phyloP scores from a whole-genome alignment of 169 alveolate species.

The Eimeria zaria region DNA sequence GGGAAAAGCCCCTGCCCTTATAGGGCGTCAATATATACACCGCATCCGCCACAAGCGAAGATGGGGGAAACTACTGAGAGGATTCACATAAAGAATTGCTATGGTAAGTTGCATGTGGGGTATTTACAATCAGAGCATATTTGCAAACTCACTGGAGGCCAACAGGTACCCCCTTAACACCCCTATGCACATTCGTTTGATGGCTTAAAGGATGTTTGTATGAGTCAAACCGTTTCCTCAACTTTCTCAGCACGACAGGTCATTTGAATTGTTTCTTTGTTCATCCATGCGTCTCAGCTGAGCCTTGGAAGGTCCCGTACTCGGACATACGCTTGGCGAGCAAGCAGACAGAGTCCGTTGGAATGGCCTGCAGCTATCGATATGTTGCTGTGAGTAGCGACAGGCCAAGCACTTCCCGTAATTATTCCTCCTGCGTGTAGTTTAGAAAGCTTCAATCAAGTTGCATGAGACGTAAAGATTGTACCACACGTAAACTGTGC shows the following conservation, averaged over 20 bases:
- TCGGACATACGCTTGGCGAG: constrained; percentile 83
- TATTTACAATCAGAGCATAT: background rate
- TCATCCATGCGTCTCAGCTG: constrained; percentile 57
- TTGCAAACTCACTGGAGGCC: background rate
- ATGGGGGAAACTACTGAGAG: constrained; percentile 54
- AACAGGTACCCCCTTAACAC: background rate
- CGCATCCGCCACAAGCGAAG: background rate
- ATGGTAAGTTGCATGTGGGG: background rate
- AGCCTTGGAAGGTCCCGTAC: constrained; percentile 85
- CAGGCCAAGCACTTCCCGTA: background rate
- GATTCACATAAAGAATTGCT: constrained; percentile 68
- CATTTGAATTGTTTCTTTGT: background rate
- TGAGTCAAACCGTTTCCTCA: background rate
- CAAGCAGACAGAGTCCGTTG: constrained; percentile 83
- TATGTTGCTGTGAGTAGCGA: constrained; percentile 76
- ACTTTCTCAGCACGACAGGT: background rate
- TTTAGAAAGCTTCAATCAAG: background rate
- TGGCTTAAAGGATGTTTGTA: background rate
- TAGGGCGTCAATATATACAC: background rate
- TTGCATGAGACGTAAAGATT: background rate
- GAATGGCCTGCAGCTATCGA: constrained; percentile 77
- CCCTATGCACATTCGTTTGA: background rate
- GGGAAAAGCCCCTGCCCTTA: background rate
- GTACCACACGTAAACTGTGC: background rate
- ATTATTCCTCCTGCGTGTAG: background rate